Evolutionary conservation across 2,329 filamentous ascomycete genomes (phyloP).

Genomic region (Karstenula rhodostoma): DNA sequence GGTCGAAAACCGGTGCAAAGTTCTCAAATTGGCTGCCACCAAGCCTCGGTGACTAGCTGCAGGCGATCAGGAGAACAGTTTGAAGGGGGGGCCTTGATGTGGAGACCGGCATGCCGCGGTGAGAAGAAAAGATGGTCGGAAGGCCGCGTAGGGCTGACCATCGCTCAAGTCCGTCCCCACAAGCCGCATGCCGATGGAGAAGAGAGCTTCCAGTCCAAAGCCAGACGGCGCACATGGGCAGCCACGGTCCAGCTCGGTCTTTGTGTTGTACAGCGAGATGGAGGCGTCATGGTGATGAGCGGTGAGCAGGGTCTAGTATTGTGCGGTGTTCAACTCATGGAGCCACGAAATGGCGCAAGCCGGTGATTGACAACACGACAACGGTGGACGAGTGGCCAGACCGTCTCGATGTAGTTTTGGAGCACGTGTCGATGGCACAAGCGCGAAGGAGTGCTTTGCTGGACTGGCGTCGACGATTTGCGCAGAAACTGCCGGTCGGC

Average conservation of each 20-base stretch:
- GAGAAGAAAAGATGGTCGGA: constrained; percentile 2
- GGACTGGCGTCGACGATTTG: constrained; percentile 8
- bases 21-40: not conserved
- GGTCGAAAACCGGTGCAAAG: not conserved
- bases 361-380: constrained; percentile 1
- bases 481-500: constrained; percentile 6
- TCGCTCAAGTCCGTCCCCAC: constrained; percentile 6
- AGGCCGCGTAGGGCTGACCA: constrained; percentile 5
- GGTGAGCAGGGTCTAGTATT: constrained; percentile 1
- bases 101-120: constrained; percentile 2
- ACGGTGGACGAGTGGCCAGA: constrained; percentile 4
- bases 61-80: not conserved
- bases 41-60: not conserved
- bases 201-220: not conserved
- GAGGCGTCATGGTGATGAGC: constrained; percentile 1
- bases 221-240: not conserved
- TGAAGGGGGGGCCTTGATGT: too few species aligned
- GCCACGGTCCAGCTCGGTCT: not conserved
- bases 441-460: constrained; percentile 2
- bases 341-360: constrained; percentile 3
- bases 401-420: not conserved
- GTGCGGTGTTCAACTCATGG: constrained; percentile 9
- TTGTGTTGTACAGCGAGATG: not conserved
- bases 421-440: constrained; percentile 1
- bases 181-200: not conserved